Evolutionary conservation across 306 rosid genomes (phyloP), one percentile per base, ranked within the genome.

Genomic region (Potentilla sterilis): DNA sequence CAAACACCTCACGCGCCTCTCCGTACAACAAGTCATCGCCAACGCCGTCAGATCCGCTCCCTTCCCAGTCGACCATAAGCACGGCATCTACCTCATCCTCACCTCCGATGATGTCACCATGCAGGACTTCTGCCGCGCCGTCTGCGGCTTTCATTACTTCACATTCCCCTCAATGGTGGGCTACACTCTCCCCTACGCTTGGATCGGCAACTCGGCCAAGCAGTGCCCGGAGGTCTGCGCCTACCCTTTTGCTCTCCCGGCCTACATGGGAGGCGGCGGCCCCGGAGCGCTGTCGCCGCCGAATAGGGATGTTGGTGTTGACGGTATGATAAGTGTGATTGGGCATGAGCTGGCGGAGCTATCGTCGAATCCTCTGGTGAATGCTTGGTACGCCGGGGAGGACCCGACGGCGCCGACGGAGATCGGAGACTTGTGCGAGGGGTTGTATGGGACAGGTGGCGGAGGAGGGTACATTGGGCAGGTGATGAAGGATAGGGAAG

Each of bases 311-410:
- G 72, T 83, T 12, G 91, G 89, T 0, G 84, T 87, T 7, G 91
- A 87, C 28, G 91, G 91, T 8, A 87, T 87, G 91, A 85, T 87
- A 73, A 87, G 91, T 11, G 91, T 87, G 63, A 87, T 87, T 2
- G 91, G 70, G 6, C 91, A 87, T 38, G 91, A 87, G 77, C 72
- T 87, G 42, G 91, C 91, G 2, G 91, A 87, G 87, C 73, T 87
- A 3, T 32, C 91, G 6, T 69, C 91, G 58, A 87, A 87, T 18
- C 91, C 91, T 4, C 47, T 87, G 41, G 88, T 93, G 19, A 93
- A 93, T 16, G 98, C 98, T 2, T 93, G 97, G 98, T 93, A 93
- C 69, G 98, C 98, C 2, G 98, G 98, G 1, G 97, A 91, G 79
- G 98, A 93, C 24, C 98, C 98, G 0, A 91, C 98, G 43, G 96